Evolutionary conservation across 805 yeast species (phyloP).

Genomic region (Zygosaccharomyces kombuchaensis): DNA sequence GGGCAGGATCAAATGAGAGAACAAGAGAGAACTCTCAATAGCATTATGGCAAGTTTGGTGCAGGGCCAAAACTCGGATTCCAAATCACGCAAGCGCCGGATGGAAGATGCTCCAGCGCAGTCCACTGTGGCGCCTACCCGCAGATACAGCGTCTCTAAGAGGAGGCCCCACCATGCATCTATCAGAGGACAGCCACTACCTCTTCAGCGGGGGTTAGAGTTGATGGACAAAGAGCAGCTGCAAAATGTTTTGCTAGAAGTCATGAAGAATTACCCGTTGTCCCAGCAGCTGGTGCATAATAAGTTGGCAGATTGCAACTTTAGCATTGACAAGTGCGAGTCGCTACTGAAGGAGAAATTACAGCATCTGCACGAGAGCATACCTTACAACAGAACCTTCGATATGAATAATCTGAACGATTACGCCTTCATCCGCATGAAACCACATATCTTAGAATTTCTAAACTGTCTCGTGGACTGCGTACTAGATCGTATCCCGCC

Average conservation of each 20-base stretch:
- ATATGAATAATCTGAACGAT: conserved; percentile 25
- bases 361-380: conserved; percentile 23
- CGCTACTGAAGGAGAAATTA: conserved; percentile 22
- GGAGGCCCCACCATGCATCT: conserved; percentile 15
- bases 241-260: conserved; percentile 22
- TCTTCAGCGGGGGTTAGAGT: conserved; percentile 31
- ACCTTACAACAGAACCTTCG: conserved; percentile 29
- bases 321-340: conserved; percentile 23
- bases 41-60: conserved; percentile 1
- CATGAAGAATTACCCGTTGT: conserved; percentile 26
- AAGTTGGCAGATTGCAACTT: conserved; percentile 17
- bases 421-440: conserved; percentile 37
- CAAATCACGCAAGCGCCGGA: neutral
- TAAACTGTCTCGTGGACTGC: conserved; percentile 34
- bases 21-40: conserved; percentile 4
- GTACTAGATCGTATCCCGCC: conserved; percentile 34
- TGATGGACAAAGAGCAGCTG: conserved; percentile 31
- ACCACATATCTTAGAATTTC: conserved; percentile 29
- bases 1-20: conserved; percentile 5
- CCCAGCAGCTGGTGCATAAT: conserved; percentile 19
- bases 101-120: conserved; percentile 7
- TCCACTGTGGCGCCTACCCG: neutral
- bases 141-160: conserved; percentile 15
- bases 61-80: neutral
- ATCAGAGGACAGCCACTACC: conserved; percentile 33